phyloP scores from a whole-genome alignment of 164 flowering plant genomes.

The Tetrastigma voinierianum region DNA sequence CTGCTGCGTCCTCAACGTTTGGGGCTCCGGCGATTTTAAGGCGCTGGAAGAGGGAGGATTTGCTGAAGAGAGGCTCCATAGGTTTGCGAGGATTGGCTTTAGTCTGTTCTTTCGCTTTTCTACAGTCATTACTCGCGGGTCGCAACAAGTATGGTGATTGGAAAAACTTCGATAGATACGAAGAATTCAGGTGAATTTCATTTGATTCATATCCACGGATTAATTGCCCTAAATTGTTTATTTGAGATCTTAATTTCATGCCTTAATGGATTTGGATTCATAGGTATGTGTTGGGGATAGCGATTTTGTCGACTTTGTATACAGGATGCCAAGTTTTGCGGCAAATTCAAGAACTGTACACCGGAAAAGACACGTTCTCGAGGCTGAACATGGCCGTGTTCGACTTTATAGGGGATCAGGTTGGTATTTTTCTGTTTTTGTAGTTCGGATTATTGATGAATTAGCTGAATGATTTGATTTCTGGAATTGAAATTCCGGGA shows the following conservation, averaged over 20 bases:
- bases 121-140: slow-evolving; percentile 70
- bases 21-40: slow-evolving; percentile 45
- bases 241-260: background rate
- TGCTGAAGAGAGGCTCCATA: slow-evolving; percentile 48
- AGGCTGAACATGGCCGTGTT: slow-evolving; percentile 20
- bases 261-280: background rate
- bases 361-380: slow-evolving; percentile 38
- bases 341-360: slow-evolving; percentile 46
- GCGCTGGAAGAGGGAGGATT: slow-evolving; percentile 77
- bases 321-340: slow-evolving; percentile 43
- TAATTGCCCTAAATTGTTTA: background rate
- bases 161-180: slow-evolving; percentile 56
- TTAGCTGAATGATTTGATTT: no score
- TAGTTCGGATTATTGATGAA: no score
- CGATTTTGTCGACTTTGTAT: slow-evolving; percentile 61
- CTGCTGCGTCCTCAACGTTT: slow-evolving; percentile 11
- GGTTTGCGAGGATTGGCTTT: slow-evolving; percentile 43
- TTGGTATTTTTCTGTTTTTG: slow-evolving; percentile 4
- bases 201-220: background rate
- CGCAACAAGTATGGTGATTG: slow-evolving; percentile 68
- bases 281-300: slow-evolving; percentile 70
- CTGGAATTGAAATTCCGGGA: no score
- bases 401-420: slow-evolving; percentile 90
- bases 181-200: slow-evolving; percentile 62
- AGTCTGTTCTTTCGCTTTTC: slow-evolving; percentile 56